Conservation (phyloP, 169 alveolate species). For the Sarcocystis neurona region DNA sequence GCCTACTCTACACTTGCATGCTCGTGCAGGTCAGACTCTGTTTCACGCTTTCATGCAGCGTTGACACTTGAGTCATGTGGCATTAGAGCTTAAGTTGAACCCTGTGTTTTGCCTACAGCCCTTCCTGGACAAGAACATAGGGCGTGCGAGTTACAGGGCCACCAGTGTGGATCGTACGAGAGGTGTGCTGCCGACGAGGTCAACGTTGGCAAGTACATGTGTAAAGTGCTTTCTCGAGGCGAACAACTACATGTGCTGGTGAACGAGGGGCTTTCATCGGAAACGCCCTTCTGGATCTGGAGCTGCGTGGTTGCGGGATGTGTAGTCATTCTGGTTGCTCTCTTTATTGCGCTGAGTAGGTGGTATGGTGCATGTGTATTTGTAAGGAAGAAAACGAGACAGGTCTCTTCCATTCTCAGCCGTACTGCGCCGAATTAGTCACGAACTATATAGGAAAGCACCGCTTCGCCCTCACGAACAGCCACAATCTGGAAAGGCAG, state of each 20-base stretch:
- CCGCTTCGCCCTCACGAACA: too few relatives aligned
- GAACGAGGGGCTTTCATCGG: conserved; percentile 34
- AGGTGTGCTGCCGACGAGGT: conserved; percentile 30
- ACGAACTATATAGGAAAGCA: too few relatives aligned
- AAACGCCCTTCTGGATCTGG: conserved; percentile 63
- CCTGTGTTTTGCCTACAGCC: conserved; percentile 15
- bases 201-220: conserved; percentile 39
- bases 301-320: conserved; percentile 23
- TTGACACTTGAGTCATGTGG: too few relatives aligned
- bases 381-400: too few relatives aligned
- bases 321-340: neutral
- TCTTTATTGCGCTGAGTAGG: neutral
- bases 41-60: too few relatives aligned
- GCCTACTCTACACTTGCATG: too few relatives aligned
- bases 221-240: conserved; percentile 19
- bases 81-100: conserved; percentile 44
- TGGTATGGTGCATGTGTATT: too few relatives aligned
- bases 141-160: conserved; percentile 37
- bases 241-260: conserved; percentile 48
- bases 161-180: conserved; percentile 47
- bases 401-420: too few relatives aligned
- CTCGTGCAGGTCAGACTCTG: too few relatives aligned
- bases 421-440: too few relatives aligned
- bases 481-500: too few relatives aligned
- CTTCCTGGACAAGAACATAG: conserved; percentile 45